Evolutionary conservation across 768 basidiomycete genomes (phyloP).

Genomic region (Podaxis carcinomalis): DNA sequence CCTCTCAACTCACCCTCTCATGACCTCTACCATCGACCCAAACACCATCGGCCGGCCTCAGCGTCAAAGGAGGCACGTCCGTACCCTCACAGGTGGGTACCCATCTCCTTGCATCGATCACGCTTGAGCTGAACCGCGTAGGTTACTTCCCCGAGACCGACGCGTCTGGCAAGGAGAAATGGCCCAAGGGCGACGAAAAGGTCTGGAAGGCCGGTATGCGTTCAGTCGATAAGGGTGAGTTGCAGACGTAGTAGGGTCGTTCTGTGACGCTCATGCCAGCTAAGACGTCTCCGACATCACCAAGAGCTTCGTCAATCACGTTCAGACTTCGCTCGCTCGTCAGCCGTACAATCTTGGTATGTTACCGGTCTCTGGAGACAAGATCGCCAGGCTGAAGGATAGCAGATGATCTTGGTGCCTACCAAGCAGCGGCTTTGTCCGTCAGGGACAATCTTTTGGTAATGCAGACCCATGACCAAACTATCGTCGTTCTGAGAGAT

Average conservation of each 20-base stretch:
- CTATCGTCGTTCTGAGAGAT: constrained; percentile 9
- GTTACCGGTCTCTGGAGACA: constrained; percentile 5
- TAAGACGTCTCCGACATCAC: constrained; percentile 61
- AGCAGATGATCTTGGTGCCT: constrained; percentile 75
- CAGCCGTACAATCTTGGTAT: constrained; percentile 83
- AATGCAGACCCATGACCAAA: constrained; percentile 17
- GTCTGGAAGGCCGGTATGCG: constrained; percentile 66
- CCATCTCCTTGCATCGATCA: background rate
- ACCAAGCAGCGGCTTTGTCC: constrained; percentile 87
- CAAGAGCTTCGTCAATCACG: constrained; percentile 75
- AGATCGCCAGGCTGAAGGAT: constrained; percentile 1
- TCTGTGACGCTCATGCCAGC: background rate
- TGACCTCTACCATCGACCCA: constrained; percentile 67
- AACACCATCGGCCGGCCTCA: constrained; percentile 60
- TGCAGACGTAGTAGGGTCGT: constrained; percentile 25
- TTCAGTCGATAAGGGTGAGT: constrained; percentile 49
- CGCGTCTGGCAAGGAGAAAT: constrained; percentile 73
- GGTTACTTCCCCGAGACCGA: constrained; percentile 80
- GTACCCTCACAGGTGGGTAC: constrained; percentile 56
- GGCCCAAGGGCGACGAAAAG: constrained; percentile 78
- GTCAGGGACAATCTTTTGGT: constrained; percentile 87
- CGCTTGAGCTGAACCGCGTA: constrained; percentile 21
- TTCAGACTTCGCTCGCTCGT: constrained; percentile 86
- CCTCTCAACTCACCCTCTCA: constrained; percentile 23
- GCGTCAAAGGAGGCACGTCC: constrained; percentile 60